Evolutionary conservation across 257 asterid species (phyloP), one percentile per base, ranked within the genome.

Genomic region (Leptodermis oblonga): DNA sequence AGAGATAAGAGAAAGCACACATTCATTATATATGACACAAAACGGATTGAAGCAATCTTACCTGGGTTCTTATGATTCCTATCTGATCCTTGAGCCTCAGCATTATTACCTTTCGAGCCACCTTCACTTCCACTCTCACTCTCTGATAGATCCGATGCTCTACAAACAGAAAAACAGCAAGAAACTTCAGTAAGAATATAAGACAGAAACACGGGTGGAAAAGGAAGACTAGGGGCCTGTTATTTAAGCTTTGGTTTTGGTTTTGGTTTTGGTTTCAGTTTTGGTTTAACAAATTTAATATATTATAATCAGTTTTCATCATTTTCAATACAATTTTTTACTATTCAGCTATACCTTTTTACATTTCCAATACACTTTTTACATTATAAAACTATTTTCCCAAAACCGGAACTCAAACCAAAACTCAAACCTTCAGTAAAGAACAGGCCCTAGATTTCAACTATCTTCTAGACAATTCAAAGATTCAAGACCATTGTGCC

Each of bases 71-170:
- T 82, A 63, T 54, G 79, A 70, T 84, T 81, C 64, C 73, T 84
- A 75, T 82, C 83, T 25, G 68, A 70, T 33, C 63, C 76, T 14
- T 37, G 82, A 76, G 67, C 76, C 53, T 69, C 80, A 49, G 64
- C 87, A 67, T 74, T 79, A 36, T 69, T 67, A 41, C 79, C 86
- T 67, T 86, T 84, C 67, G 94, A 85, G 78, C 85, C 85, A 63
- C 84, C 78, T 75, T 69, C 86, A 70, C 77, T 49, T 31, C 69
- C 86, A 55, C 74, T 77, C 82, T 83, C 96, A 53, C 88, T 81
- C 68, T 82, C 95, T 18, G 96, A 87, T 75, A 68, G 76, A 53
- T 63, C 80, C 3, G 78, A 74, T 54, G 80, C 65, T 90, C 99
- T 93, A 67, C 77, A 71, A 71, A 25, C 76, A 55, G 71, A 69